These are phyloP conservation scores for Sugiyamaella floridensis DNA, from an alignment of 805 yeast genomes.

Conservation along the genomic window DNA sequence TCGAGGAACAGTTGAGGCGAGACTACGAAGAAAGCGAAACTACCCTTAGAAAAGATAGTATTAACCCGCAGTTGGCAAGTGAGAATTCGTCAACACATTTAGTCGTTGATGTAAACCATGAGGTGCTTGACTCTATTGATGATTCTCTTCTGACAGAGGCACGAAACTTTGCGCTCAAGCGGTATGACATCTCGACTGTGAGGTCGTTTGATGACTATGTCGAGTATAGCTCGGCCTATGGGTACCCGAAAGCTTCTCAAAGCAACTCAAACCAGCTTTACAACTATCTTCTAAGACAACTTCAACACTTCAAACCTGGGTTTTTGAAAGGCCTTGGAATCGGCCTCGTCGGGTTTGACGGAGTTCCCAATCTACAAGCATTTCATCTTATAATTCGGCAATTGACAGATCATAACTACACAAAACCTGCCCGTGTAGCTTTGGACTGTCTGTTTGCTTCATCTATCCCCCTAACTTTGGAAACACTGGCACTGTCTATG, in stretches of 20 bases:
- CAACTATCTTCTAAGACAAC: conserved; percentile 4
- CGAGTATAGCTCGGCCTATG: conserved; percentile 4
- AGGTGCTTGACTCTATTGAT: conserved; percentile 1
- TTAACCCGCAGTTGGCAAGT: neutral
- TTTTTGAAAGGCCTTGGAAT: conserved; percentile 18
- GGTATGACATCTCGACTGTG: conserved; percentile 1
- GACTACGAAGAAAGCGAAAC: conserved; percentile 9
- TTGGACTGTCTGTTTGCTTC: conserved; percentile 24
- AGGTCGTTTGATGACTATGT: conserved; percentile 4
- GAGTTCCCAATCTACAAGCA: conserved; percentile 21
- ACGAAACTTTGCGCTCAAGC: conserved; percentile 5
- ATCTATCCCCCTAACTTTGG: conserved; percentile 13
- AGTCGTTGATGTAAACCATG: conserved; percentile 1
- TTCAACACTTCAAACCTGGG: conserved; percentile 9
- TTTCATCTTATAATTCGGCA: conserved; percentile 22
- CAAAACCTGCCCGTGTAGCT: conserved; percentile 22
- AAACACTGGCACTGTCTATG: conserved; percentile 11
- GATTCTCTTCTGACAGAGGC: conserved; percentile 3
- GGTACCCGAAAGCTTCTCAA: conserved; percentile 1
- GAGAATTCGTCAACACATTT: neutral
- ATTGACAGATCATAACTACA: conserved; percentile 17
- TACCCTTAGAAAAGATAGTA: neutral
- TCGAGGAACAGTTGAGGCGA: conserved; percentile 12
- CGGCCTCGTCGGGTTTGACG: conserved; percentile 17
- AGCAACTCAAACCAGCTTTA: conserved; percentile 2